These are phyloP conservation scores for Stramenopiles sp. DNA, from an alignment of 352 stramenopile genomes.

Conservation along the genomic window DNA sequence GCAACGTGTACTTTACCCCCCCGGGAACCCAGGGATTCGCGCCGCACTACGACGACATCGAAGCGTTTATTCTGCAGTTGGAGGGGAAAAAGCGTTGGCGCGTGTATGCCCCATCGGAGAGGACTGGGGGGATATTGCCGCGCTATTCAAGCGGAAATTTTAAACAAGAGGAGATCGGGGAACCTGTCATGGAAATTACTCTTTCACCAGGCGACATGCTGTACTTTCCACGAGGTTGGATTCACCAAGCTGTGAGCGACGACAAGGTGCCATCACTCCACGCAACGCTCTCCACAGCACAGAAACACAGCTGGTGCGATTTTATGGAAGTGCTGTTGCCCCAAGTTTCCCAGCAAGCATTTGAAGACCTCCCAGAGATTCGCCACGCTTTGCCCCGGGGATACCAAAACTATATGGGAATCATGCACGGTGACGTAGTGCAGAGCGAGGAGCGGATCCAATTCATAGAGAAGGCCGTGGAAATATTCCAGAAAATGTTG, in stretches of 20 bases:
- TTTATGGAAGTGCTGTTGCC: slow-evolving; percentile 42
- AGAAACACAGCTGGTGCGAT: slow-evolving; percentile 55
- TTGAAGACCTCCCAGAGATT: slow-evolving; percentile 36
- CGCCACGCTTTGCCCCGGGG: slow-evolving; percentile 50
- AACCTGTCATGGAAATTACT: slow-evolving; percentile 43
- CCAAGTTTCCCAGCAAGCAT: slow-evolving; percentile 36
- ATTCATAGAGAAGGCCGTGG: slow-evolving; percentile 36
- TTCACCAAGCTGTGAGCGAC: slow-evolving; percentile 44
- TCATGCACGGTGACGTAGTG: slow-evolving; percentile 41
- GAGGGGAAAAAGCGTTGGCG: slow-evolving; percentile 81
- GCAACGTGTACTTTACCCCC: slow-evolving; percentile 80
- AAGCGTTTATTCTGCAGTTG: slow-evolving; percentile 77
- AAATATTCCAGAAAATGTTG: slow-evolving; percentile 29
- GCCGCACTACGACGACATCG: slow-evolving; percentile 91
- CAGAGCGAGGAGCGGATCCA: slow-evolving; percentile 33
- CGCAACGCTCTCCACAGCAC: slow-evolving; percentile 59
- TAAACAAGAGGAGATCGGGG: slow-evolving; percentile 41
- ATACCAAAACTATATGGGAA: slow-evolving; percentile 61
- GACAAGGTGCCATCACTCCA: slow-evolving; percentile 38
- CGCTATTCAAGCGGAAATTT: slow-evolving; percentile 49
- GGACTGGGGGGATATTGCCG: slow-evolving; percentile 30
- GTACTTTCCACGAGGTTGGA: slow-evolving; percentile 68
- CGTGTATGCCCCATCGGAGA: slow-evolving; percentile 42
- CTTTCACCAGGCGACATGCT: slow-evolving; percentile 58
- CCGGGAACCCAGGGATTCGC: slow-evolving; percentile 76